Evolutionary conservation across 2,329 filamentous ascomycete species (phyloP), one percentile per base, ranked within the genome.

Genomic region (Microdochium paspali): DNA sequence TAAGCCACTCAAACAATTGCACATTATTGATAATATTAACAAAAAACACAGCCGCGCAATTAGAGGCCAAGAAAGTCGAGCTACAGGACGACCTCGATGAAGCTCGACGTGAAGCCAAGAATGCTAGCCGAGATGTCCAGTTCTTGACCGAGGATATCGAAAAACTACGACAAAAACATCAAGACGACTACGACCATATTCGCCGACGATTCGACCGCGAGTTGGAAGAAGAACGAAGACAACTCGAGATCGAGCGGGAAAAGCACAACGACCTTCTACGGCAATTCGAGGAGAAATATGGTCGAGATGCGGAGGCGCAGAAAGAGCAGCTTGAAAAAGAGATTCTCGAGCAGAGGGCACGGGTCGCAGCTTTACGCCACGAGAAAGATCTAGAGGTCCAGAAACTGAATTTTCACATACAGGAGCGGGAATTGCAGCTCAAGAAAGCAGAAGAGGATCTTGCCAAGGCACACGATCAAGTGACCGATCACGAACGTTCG

Each of bases 51-150:
- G n/a, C 28, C 24, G 2, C 12, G 10, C 18, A 9, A 32, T 58
- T 79, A 2, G 67, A 70, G 51, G 62, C 69, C 47, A 73, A 71
- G 51, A 76, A 71, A 43, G 62, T 68, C 5, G 53, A 59, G 5
- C 58, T 91, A 5, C 79, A 84, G 44, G 72, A 73, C n/a, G 85
- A 95, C 50, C 66, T 94, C 0, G 69, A 72, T 49, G 80, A 86
- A 48, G 72, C 76, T 2, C 67, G 73, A 45, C 82, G 70, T 59
- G 73, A 66, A 53, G 80, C 69, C 51, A 68, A 77, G 54, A 66
- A 49, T 53, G 65, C 48, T 61, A 62, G 45, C 13, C 42, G 42
- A 9, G 42, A 44, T 21, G 42, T 26, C 4, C 42, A 44, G 23
- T 44, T 44, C 20, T 21, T 44, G n/a, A 25, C 42, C 23, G 42